Conservation (phyloP, 345 rosid species). For the Populus davidiana region DNA sequence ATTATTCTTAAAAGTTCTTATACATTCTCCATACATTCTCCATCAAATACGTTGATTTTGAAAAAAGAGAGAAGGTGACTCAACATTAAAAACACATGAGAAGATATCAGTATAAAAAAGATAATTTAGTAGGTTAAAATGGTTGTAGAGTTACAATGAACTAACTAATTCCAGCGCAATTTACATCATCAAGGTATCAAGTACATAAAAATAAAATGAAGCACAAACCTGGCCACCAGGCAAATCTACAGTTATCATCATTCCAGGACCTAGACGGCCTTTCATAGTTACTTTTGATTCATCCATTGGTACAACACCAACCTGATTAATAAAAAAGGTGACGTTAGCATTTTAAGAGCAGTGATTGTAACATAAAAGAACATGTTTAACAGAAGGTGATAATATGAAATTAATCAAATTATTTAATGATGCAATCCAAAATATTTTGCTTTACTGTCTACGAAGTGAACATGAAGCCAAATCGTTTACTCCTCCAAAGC, state of each 20-base stretch:
- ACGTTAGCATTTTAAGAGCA: neutral
- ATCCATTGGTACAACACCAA: slow-evolving; percentile 94
- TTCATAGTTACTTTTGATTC: slow-evolving; percentile 88
- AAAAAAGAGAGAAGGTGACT: neutral
- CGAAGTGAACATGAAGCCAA: neutral
- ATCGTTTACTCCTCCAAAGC: neutral
- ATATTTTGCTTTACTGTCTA: neutral
- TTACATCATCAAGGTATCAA: neutral
- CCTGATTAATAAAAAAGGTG: slow-evolving; percentile 44
- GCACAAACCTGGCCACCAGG: slow-evolving; percentile 80
- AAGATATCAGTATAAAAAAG: neutral
- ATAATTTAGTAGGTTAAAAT: neutral
- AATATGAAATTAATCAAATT: neutral
- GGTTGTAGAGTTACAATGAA: neutral
- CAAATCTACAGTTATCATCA: slow-evolving; percentile 95
- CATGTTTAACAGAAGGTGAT: neutral
- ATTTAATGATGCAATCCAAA: neutral
- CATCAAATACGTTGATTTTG: neutral
- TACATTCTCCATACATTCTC: neutral
- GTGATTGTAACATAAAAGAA: neutral
- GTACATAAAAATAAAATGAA: slow-evolving; percentile 2
- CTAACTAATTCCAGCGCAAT: neutral
- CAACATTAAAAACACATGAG: neutral
- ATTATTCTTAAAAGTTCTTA: neutral
- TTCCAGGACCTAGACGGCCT: slow-evolving; percentile 98